Conservation (phyloP, 768 basidiomycete genomes). For the Aureoboletus auriporus region DNA sequence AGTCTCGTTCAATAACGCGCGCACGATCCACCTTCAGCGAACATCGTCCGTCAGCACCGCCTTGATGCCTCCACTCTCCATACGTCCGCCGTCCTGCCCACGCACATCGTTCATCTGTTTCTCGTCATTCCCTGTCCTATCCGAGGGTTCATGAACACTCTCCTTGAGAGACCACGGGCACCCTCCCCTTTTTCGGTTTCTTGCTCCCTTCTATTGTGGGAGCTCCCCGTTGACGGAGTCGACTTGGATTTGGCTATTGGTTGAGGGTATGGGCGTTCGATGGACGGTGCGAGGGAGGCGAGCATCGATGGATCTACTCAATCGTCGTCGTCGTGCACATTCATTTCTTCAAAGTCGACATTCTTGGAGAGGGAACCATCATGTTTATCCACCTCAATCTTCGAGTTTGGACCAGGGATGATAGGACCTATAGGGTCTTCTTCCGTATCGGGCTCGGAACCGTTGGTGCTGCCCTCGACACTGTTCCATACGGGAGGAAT, state of each 20-base stretch:
- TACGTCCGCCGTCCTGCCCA: conserved; percentile 76
- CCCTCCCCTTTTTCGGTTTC: conserved; percentile 32
- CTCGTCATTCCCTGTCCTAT: conserved; percentile 30
- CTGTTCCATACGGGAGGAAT: conserved; percentile 39
- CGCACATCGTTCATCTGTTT: conserved; percentile 68
- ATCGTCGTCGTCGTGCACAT: conserved; percentile 40
- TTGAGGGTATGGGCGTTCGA: conserved; percentile 24
- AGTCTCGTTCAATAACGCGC: conserved; percentile 11
- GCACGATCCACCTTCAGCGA: conserved; percentile 13
- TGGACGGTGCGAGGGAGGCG: conserved; percentile 27
- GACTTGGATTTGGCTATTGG: conserved; percentile 24
- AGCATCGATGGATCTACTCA: conserved; percentile 70
- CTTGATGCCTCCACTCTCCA: conserved; percentile 83
- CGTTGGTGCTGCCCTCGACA: conserved; percentile 36
- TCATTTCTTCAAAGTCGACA: conserved; percentile 27
- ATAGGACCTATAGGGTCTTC: conserved; percentile 69
- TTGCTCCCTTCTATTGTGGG: conserved; percentile 27
- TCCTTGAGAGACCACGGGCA: conserved; percentile 41
- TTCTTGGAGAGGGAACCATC: conserved; percentile 23
- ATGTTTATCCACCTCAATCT: conserved; percentile 22
- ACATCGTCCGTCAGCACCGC: conserved; percentile 53
- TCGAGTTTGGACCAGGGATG: conserved; percentile 54
- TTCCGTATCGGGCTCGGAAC: conserved; percentile 63
- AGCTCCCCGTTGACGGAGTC: conserved; percentile 23
- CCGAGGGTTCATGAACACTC: conserved; percentile 27